Evolutionary conservation across 768 basidiomycete species (phyloP).

Genomic region (Neoboletus magnificus): DNA sequence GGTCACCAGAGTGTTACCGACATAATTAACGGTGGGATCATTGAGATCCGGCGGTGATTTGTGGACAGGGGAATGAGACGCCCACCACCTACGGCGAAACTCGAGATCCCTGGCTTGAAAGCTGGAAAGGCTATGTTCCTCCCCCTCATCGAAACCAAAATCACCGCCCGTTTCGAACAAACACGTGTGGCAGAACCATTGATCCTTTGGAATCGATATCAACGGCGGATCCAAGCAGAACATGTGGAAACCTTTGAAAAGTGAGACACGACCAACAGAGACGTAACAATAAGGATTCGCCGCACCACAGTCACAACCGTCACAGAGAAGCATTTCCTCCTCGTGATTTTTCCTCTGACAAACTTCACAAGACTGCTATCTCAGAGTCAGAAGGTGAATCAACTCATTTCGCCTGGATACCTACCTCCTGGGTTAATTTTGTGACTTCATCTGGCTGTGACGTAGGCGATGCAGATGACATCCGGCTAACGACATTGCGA

Average conservation of each 20-base stretch:
- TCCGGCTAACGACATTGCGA: conserved; percentile 19
- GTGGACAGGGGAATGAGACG: conserved; percentile 60
- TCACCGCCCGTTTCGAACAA: conserved; percentile 89
- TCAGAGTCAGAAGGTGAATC: conserved; percentile 21
- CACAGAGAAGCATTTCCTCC: conserved; percentile 89
- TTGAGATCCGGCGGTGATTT: conserved; percentile 34
- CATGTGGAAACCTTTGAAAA: conserved; percentile 82
- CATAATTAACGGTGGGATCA: conserved; percentile 51
- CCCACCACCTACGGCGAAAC: conserved; percentile 89
- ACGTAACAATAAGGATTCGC: conserved; percentile 17
- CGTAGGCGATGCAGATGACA: conserved; percentile 20
- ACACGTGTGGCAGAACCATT: conserved; percentile 96
- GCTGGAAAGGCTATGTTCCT: conserved; percentile 88
- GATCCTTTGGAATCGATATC: conserved; percentile 78
- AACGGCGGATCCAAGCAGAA: conserved; percentile 95
- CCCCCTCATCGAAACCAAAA: conserved; percentile 97
- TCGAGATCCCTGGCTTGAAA: conserved; percentile 90
- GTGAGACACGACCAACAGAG: conserved; percentile 13
- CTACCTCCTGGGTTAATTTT: conserved; percentile 54
- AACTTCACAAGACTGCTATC: conserved; percentile 85
- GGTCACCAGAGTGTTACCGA: conserved; percentile 64
- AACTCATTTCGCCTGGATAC: conserved; percentile 17
- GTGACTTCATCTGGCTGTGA: conserved; percentile 34
- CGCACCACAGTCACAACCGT: conserved; percentile 78
- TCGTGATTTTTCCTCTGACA: conserved; percentile 87